Evolutionary conservation across 352 stramenopile genomes (phyloP).

Genomic region (Phytopythium vexans): DNA sequence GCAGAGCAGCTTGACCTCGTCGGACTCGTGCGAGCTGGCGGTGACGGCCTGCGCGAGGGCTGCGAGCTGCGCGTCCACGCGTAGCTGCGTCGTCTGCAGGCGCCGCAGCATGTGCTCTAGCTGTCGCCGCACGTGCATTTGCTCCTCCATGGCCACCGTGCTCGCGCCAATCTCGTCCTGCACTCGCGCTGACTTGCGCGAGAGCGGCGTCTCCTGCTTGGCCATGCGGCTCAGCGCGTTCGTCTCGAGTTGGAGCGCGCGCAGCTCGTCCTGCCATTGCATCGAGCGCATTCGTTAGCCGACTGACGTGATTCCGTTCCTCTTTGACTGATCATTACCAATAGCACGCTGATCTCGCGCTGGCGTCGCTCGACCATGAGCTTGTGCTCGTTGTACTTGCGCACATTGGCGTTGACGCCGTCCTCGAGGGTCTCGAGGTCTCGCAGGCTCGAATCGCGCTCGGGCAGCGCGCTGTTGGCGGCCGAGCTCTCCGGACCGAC

Average conservation of each 20-base stretch:
- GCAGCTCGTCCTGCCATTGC: conserved; percentile 57
- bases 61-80: conserved; percentile 62
- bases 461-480: conserved; percentile 15
- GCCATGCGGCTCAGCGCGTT: conserved; percentile 64
- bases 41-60: conserved; percentile 67
- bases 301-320: not conserved
- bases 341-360: conserved; percentile 53
- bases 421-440: conserved; percentile 73
- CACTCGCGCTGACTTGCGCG: conserved; percentile 63
- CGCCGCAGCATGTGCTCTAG: conserved; percentile 82
- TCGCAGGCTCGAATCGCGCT: conserved; percentile 38
- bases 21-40: conserved; percentile 54
- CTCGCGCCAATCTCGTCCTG: conserved; percentile 69
- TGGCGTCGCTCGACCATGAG: conserved; percentile 59
- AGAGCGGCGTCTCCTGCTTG: conserved; percentile 76
- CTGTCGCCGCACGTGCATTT: conserved; percentile 70
- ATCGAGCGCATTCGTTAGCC: not conserved
- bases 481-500: not conserved
- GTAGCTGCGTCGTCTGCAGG: conserved; percentile 69
- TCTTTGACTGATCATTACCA: conserved; percentile 24
- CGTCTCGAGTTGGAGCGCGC: conserved; percentile 67
- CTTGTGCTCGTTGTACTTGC: conserved; percentile 83
- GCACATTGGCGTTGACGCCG: conserved; percentile 60
- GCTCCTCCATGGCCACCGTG: conserved; percentile 72
- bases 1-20: conserved; percentile 74